A percentile compares a stretch with the other conserved stretches of the same genome.
Evolutionary conservation across 1,284 basidiomycete genomes (phyloP).

Genomic region (Farysia itapuensis): DNA sequence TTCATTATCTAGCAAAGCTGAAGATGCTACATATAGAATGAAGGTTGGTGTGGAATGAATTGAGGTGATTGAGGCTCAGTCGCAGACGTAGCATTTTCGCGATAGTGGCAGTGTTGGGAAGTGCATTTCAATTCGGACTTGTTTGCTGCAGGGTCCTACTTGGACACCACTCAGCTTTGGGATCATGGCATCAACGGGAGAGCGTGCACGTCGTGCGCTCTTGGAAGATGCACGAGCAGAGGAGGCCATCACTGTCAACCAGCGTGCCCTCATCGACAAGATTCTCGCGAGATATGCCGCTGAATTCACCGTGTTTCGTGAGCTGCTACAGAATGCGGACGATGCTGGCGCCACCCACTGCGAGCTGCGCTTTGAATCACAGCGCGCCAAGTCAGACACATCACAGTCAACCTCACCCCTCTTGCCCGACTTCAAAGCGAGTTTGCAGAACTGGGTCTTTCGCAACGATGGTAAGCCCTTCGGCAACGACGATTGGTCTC

Average conservation of each 20-base stretch:
- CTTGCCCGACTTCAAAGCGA: constrained; percentile 57
- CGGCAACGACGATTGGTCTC: constrained; percentile 55
- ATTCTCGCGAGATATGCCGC: constrained; percentile 91
- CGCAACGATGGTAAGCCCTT: constrained; percentile 75
- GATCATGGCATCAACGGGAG: constrained; percentile 20
- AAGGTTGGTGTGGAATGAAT: too few relatives aligned
- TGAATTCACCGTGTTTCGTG: constrained; percentile 78
- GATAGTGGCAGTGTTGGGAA: too few relatives aligned
- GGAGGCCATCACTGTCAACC: constrained; percentile 90
- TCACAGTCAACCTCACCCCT: constrained; percentile 3
- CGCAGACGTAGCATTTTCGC: too few relatives aligned
- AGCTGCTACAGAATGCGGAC: constrained; percentile 92
- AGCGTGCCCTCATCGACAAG: constrained; percentile 65
- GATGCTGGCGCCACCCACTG: constrained; percentile 73
- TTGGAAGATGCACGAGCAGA: constrained; percentile 43
- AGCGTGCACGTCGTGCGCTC: constrained; percentile 42
- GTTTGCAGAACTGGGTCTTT: constrained; percentile 65
- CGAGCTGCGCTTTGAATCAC: constrained; percentile 55
- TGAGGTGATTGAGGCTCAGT: too few relatives aligned
- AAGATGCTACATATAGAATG: too few relatives aligned
- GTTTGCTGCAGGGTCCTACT: constrained; percentile 3
- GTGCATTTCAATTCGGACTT: too few relatives aligned
- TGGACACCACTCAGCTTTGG: neutral
- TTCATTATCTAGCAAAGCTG: too few relatives aligned
- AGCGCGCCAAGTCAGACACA: constrained; percentile 8